Percentiles rank a stretch among this genome's conserved stretches.
These are phyloP conservation scores for Lactifluus pinguis DNA, from an alignment of 768 basidiomycete genomes.

Conservation along the genomic window DNA sequence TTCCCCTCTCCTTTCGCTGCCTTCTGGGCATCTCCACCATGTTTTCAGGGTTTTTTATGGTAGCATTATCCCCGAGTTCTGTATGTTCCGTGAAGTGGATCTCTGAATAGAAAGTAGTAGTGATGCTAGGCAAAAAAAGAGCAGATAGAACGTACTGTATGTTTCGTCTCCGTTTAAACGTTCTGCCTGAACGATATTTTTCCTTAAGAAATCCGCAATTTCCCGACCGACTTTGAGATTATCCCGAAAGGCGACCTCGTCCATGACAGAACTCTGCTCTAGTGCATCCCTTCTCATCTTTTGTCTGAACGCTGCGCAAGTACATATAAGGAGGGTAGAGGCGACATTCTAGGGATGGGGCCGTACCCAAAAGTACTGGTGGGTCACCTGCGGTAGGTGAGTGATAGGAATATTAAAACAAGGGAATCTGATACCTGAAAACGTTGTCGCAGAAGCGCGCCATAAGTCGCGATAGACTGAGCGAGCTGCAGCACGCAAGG, in stretches of 20 bases:
- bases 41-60: slow-evolving; percentile 55
- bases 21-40: slow-evolving; percentile 40
- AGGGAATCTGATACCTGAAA: slow-evolving; percentile 36
- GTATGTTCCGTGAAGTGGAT: slow-evolving; percentile 71
- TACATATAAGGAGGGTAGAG: neutral
- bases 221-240: slow-evolving; percentile 56
- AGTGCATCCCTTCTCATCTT: slow-evolving; percentile 59
- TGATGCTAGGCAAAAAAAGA: neutral
- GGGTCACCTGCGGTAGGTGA: slow-evolving; percentile 40
- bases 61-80: slow-evolving; percentile 78
- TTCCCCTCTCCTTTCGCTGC: slow-evolving; percentile 14
- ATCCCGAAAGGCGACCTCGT: slow-evolving; percentile 41
- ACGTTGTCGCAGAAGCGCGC: slow-evolving; percentile 58
- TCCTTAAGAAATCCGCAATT: slow-evolving; percentile 61
- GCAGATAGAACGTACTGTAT: slow-evolving; percentile 42
- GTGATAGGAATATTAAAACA: neutral
- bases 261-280: slow-evolving; percentile 32
- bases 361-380: slow-evolving; percentile 43
- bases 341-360: neutral
- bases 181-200: slow-evolving; percentile 79
- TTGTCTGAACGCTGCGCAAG: slow-evolving; percentile 50
- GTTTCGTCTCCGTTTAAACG: slow-evolving; percentile 36
- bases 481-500: slow-evolving; percentile 54
- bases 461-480: slow-evolving; percentile 67
- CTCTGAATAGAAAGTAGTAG: slow-evolving; percentile 31